These are phyloP conservation scores for Trebouxiophyceae sp. DNA, from an alignment of 163 green algal genomes.

Conservation along the genomic window DNA sequence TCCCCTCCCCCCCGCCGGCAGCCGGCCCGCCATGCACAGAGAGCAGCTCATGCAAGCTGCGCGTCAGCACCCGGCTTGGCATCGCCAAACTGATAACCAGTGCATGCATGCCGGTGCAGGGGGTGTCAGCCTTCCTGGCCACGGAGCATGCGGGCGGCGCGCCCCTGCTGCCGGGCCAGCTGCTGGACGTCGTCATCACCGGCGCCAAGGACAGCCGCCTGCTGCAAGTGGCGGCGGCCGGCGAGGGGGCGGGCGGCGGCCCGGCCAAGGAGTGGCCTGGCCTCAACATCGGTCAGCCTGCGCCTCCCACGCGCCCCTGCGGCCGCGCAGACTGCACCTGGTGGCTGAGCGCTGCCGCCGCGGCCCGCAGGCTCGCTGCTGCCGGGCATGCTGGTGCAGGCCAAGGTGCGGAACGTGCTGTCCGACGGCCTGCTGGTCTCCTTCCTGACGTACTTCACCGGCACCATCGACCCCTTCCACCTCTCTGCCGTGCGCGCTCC, in stretches of 20 bases:
- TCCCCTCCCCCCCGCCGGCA: no score
- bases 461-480: constrained; percentile 80
- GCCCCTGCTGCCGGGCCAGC: constrained; percentile 36
- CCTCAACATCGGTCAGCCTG: constrained; percentile 28
- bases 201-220: constrained; percentile 2
- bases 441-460: constrained; percentile 88
- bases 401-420: constrained; percentile 36
- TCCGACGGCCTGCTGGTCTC: constrained; percentile 71
- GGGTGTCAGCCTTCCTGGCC: constrained; percentile 50
- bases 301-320: neutral
- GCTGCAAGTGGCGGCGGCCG: constrained; percentile 26
- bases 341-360: no score
- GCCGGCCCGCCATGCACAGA: no score
- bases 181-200: constrained; percentile 49
- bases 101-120: no score
- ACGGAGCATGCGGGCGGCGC: constrained; percentile 14
- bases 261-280: constrained; percentile 33
- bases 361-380: constrained; percentile 29
- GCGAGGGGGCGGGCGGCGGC: constrained; percentile 21
- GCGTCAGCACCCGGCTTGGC: neutral
- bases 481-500: constrained; percentile 30
- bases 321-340: no score
- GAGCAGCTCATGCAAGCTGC: neutral
- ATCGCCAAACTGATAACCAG: no score
- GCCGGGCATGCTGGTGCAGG: constrained; percentile 40